Evolutionary conservation across 805 yeast genomes (phyloP).

Genomic region (Tetrapisispora phaffii): DNA sequence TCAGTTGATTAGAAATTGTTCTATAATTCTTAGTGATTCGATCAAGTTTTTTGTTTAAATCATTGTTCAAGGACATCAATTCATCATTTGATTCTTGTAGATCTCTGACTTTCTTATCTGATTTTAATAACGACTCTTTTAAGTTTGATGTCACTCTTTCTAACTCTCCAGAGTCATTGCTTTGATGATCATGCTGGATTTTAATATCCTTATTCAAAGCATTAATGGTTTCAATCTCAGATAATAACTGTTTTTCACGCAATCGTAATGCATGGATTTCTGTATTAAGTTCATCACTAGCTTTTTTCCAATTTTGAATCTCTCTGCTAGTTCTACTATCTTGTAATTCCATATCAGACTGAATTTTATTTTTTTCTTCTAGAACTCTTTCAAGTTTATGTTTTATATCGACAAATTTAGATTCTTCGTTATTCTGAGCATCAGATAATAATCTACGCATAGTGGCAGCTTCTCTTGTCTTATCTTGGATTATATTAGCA

Average conservation of each 20-base stretch:
- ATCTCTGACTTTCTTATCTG: conserved; percentile 45
- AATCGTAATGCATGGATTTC: conserved; percentile 28
- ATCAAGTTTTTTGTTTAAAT: conserved; percentile 55
- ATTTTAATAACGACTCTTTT: conserved; percentile 42
- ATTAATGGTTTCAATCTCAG: conserved; percentile 27
- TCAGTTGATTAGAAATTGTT: conserved; percentile 48
- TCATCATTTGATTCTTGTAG: conserved; percentile 43
- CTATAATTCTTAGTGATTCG: conserved; percentile 63
- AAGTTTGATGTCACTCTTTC: conserved; percentile 32
- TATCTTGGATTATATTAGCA: conserved; percentile 62
- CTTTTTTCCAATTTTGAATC: conserved; percentile 48
- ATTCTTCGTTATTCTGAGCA: conserved; percentile 48
- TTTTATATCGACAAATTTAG: conserved; percentile 45
- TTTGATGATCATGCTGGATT: conserved; percentile 17
- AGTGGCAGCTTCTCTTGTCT: conserved; percentile 67
- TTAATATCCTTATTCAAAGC: conserved; percentile 24
- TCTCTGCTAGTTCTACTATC: conserved; percentile 55
- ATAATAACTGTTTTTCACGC: conserved; percentile 28
- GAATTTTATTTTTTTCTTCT: conserved; percentile 56
- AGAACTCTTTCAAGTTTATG: conserved; percentile 39
- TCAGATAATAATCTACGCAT: conserved; percentile 62
- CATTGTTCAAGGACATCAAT: conserved; percentile 56
- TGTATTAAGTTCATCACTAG: conserved; percentile 34
- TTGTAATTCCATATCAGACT: conserved; percentile 40
- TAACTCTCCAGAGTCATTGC: conserved; percentile 27